Evolutionary conservation across 495 filamentous ascomycete species (phyloP), one percentile per base, ranked within the genome.

Genomic region (Podospora conica): DNA sequence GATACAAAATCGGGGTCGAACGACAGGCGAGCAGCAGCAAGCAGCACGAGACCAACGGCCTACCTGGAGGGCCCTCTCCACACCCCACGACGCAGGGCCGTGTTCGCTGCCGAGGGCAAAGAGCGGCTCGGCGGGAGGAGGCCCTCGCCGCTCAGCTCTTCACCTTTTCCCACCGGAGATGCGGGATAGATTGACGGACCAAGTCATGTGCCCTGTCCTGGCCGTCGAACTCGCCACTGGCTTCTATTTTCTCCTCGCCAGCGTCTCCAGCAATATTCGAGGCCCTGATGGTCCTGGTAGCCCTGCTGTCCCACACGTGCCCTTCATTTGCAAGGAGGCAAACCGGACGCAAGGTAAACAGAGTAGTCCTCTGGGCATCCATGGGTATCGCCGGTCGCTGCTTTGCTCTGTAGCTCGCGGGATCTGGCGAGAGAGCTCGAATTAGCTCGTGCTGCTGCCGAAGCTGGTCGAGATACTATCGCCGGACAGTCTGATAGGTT

Each of bases 131-230:
- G 53, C 23, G 66, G 54, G 63, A 29, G 60, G 28, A 48, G 33
- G 29, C 60, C 31, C 40, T 48, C 25, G 21, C 24, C 29, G 18
- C 55, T 58, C 28, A 57, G 63, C 54, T 64, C 65, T 25, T 56
- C 59, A 24, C 65, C 58, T 61, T 40, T 59, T 20, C 60, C 58
- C 10, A 57, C 54, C 53, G 55, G 27, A 31, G 21, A 56, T 21
- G 48, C 57, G 29, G 53, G 65, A 65, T 71, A 73, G 67, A 73
- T 70, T 71, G 70, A 66, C 60, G 9, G 60, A 48, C 28, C 24
- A 53, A 61, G 71, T 70, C 73, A 73, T 73, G 68, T 71, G 71
- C 68, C 64, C 59, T 27, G 31, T 20, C 40, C 48, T 21, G n/a
- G 33, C 33, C 59, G 66, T 66, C 68, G 59, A 56, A 71, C n/a